Conservation (phyloP, 1,284 basidiomycete genomes). For the Boletus nobilissimus region DNA sequence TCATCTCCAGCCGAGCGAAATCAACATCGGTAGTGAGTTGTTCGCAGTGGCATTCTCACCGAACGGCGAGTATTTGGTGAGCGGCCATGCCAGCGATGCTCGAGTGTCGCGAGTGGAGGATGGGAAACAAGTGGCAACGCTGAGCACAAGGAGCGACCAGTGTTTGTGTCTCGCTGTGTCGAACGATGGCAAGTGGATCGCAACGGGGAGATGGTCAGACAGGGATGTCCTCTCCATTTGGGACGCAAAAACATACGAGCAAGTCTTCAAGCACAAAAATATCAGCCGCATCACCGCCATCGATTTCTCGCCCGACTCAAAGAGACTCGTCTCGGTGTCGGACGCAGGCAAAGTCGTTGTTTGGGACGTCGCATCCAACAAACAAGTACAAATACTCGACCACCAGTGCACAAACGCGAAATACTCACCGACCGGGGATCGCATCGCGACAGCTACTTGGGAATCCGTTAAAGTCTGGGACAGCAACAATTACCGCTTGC, state of each 20-base stretch:
- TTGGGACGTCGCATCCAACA: background rate
- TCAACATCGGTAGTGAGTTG: background rate
- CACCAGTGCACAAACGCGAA: too few species aligned
- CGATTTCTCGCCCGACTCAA: constrained; percentile 5
- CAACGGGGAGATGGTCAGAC: background rate
- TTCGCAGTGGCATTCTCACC: too few species aligned
- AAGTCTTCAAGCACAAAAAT: background rate
- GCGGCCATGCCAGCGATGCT: too few species aligned
- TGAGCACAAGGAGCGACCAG: too few species aligned
- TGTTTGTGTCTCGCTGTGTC: background rate
- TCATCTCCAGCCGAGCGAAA: background rate
- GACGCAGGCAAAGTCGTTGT: background rate
- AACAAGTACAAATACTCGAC: too few species aligned
- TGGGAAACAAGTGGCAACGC: too few species aligned
- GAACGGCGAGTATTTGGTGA: too few species aligned
- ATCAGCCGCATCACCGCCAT: background rate
- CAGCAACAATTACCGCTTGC: background rate
- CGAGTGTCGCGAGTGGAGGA: too few species aligned
- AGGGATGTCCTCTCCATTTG: background rate
- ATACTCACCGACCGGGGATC: too few species aligned
- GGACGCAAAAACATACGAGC: background rate
- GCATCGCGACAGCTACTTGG: background rate
- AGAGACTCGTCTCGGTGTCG: background rate
- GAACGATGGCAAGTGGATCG: background rate
- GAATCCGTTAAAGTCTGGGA: too few species aligned